phyloP scores from a whole-genome alignment of 495 filamentous ascomycete genomes.

The Hypoxylon subgilvum region DNA sequence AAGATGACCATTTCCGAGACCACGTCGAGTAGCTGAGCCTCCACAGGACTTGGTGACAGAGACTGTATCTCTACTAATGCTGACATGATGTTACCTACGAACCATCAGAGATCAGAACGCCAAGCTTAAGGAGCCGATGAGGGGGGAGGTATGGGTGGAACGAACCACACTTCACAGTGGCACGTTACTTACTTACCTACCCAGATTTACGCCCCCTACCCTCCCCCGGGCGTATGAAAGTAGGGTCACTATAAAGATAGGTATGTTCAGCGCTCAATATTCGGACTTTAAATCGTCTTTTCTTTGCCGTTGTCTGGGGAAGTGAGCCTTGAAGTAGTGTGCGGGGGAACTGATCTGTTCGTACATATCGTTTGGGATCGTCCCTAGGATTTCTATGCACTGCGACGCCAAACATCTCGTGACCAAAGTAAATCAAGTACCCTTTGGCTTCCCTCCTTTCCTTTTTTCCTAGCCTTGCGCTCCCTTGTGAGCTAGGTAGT shows the following conservation, averaged over 20 bases:
- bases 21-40: not conserved
- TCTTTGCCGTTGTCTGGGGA: slow-evolving; percentile 5
- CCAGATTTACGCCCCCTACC: too few species aligned
- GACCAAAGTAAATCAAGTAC: not conserved
- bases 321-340: slow-evolving; percentile 6
- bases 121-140: slow-evolving; percentile 6
- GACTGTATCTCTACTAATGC: slow-evolving; percentile 10
- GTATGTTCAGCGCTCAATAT: not conserved
- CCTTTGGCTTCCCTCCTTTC: not conserved
- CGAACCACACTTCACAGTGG: not conserved
- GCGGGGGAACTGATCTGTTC: slow-evolving; percentile 7
- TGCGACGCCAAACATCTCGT: not conserved
- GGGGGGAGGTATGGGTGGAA: not conserved
- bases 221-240: not conserved
- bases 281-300: not conserved
- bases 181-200: slow-evolving; percentile 9
- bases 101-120: not conserved
- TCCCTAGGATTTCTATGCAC: slow-evolving; percentile 22
- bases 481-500: not conserved
- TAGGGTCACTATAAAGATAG: not conserved
- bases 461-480: not conserved
- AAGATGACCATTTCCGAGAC: not conserved
- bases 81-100: slow-evolving; percentile 11
- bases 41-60: not conserved
- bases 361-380: slow-evolving; percentile 13